Conservation (phyloP, 768 basidiomycete genomes). For the Amanita pseudoporphyria region DNA sequence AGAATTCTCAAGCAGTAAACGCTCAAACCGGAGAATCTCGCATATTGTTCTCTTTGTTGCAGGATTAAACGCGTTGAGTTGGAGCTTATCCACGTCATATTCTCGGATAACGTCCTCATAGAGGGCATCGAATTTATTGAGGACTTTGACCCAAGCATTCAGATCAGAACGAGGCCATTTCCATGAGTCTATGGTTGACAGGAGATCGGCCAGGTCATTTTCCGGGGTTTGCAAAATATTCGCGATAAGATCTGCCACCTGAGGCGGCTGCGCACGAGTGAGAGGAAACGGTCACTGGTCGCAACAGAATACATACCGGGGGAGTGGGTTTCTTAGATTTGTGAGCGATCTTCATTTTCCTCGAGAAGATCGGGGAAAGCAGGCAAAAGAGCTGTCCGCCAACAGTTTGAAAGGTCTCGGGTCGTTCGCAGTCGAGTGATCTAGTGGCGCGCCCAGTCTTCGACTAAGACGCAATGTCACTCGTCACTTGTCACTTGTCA, state of each 20-base stretch:
- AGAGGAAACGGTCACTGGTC: constrained; percentile 14
- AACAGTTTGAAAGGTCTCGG: constrained; percentile 7
- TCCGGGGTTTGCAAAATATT: constrained; percentile 57
- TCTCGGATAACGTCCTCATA: constrained; percentile 75
- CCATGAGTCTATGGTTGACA: constrained; percentile 73
- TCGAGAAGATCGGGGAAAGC: constrained; percentile 35
- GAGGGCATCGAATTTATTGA: constrained; percentile 91
- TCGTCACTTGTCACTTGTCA: not conserved
- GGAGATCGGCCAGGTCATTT: constrained; percentile 59
- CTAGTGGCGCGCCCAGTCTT: not conserved
- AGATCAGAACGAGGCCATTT: constrained; percentile 95
- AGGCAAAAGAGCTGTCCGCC: constrained; percentile 5
- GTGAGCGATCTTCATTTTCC: constrained; percentile 82
- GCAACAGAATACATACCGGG: constrained; percentile 38
- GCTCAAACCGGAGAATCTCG: constrained; percentile 82
- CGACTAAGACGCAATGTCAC: constrained; percentile 8
- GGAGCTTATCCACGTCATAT: constrained; percentile 81
- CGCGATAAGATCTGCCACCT: constrained; percentile 72
- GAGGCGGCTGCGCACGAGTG: constrained; percentile 47
- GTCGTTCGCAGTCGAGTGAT: constrained; percentile 7
- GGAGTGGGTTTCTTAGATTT: constrained; percentile 75
- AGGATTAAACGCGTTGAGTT: constrained; percentile 70
- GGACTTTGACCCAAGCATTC: constrained; percentile 91
- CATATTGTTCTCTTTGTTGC: constrained; percentile 64
- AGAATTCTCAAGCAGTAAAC: constrained; percentile 89